Evolutionary conservation across 352 stramenopile species (phyloP).

Genomic region (Thalassiosira mediterranea): DNA sequence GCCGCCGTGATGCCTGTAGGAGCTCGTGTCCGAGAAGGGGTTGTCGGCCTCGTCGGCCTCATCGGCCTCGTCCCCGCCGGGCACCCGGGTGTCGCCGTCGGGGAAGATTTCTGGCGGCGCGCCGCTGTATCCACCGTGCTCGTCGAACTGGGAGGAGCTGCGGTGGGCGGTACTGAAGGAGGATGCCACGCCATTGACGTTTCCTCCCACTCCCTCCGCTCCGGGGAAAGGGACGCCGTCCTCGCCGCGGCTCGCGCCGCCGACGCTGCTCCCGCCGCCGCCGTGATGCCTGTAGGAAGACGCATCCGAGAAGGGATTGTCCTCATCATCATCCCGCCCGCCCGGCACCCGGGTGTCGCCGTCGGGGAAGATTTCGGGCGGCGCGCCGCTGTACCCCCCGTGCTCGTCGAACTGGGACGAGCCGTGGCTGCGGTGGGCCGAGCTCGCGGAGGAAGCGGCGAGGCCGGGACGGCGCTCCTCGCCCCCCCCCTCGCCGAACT

Average conservation of each 20-base stretch:
- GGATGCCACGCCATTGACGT: no score
- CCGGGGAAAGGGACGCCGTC: not conserved
- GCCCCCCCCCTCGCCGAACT: not conserved
- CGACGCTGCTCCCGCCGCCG: no score
- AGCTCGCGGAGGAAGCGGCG: not conserved
- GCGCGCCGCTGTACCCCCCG: constrained; percentile 1
- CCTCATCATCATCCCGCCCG: no score
- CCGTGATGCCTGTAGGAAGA: not conserved
- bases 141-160: no score
- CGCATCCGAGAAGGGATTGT: constrained; percentile 34
- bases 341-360: no score
- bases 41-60: constrained; percentile 5
- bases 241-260: not conserved
- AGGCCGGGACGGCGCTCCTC: not conserved
- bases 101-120: not conserved
- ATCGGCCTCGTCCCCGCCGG: not conserved
- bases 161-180: no score
- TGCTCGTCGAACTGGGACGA: not conserved
- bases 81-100: not conserved
- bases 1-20: not conserved
- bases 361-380: not conserved
- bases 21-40: constrained; percentile 24
- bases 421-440: not conserved
- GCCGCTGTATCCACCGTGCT: constrained; percentile 1
- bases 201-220: no score